Evolutionary conservation across 108 stramenopile genomes (phyloP).

Genomic region (Pseudonitzschia pungens): DNA sequence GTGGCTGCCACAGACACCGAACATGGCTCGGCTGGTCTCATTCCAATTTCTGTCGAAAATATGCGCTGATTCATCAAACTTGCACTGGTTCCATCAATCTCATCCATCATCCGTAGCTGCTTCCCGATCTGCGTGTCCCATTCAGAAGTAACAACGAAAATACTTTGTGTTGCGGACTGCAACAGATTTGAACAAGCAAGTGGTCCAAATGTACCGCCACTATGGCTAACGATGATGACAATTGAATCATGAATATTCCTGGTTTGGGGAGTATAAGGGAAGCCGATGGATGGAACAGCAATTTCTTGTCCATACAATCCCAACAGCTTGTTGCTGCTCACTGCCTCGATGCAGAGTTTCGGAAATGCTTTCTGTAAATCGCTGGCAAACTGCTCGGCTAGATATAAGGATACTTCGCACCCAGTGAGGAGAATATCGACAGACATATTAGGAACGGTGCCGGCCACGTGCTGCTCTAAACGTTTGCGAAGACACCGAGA

Average conservation of each 20-base stretch:
- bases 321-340: constrained; percentile 79
- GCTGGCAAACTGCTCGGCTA: constrained; percentile 83
- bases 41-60: constrained; percentile 67
- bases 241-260: constrained; percentile 55
- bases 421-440: constrained; percentile 79
- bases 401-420: constrained; percentile 80
- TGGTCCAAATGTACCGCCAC: constrained; percentile 71
- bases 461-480: constrained; percentile 41
- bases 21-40: constrained; percentile 76
- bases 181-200: constrained; percentile 64
- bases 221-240: constrained; percentile 71
- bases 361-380: constrained; percentile 78
- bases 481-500: constrained; percentile 41
- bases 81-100: constrained; percentile 18
- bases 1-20: constrained; percentile 68
- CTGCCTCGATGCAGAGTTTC: constrained; percentile 51
- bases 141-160: constrained; percentile 59
- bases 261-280: constrained; percentile 44
- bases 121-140: constrained; percentile 79
- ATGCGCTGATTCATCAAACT: constrained; percentile 44
- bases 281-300: constrained; percentile 56
- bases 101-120: constrained; percentile 56
- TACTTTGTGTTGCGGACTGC: constrained; percentile 49
- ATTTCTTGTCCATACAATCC: constrained; percentile 73
- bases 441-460: constrained; percentile 25